Conservation (phyloP, 2,329 filamentous ascomycete species). For the Orbilia quercus region DNA sequence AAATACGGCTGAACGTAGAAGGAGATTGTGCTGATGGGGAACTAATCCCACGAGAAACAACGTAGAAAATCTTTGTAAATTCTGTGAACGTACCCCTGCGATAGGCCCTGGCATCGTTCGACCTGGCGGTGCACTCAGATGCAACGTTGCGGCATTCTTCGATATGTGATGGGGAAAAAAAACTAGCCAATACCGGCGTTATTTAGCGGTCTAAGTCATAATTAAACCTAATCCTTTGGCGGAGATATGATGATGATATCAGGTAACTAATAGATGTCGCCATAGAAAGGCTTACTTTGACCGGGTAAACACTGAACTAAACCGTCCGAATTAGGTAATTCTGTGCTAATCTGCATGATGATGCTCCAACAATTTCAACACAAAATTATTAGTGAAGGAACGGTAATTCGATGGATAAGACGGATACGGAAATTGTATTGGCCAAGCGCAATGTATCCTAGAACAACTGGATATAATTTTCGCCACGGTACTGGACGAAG, state of each 20-base stretch:
- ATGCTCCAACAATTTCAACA: no score
- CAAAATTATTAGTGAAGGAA: no score
- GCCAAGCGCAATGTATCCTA: no score
- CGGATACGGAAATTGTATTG: no score
- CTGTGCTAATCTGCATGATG: no score
- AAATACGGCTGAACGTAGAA: neutral
- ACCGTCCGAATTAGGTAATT: no score
- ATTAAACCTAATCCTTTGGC: conserved; percentile 17
- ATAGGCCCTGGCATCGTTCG: neutral
- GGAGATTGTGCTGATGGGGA: neutral
- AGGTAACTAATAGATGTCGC: no score
- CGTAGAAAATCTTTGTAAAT: neutral
- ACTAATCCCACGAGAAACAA: neutral
- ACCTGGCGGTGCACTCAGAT: conserved; percentile 11
- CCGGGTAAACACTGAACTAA: no score
- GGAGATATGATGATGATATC: neutral
- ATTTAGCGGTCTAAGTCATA: neutral
- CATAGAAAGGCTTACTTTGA: no score
- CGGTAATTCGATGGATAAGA: no score
- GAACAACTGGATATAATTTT: no score
- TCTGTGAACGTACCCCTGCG: neutral
- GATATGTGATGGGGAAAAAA: neutral
- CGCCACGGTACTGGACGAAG: no score
- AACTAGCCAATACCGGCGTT: conserved; percentile 6
- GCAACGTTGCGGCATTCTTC: conserved; percentile 40